phyloP scores from a whole-genome alignment of 1,284 basidiomycete genomes.

The Phlebopus sp. region DNA sequence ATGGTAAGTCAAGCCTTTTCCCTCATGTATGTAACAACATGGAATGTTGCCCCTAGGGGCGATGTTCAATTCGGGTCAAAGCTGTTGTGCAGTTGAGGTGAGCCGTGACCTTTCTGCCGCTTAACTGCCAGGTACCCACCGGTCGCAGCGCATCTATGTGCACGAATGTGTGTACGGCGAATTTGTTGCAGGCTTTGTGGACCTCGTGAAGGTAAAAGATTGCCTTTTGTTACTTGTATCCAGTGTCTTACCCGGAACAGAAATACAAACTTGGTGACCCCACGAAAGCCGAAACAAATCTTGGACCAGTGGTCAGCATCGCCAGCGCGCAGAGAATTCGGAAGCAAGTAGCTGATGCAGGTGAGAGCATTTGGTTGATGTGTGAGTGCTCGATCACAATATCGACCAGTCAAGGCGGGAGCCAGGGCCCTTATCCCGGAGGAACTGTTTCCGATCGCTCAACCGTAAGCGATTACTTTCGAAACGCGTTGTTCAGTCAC shows the following conservation, averaged over 20 bases:
- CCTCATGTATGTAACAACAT: not conserved
- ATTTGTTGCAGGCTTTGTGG: conserved; percentile 78
- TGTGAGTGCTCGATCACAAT: not conserved
- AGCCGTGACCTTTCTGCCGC: conserved; percentile 8
- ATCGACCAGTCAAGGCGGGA: conserved; percentile 61
- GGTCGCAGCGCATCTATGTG: conserved; percentile 84
- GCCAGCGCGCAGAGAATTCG: conserved; percentile 82
- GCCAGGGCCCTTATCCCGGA: conserved; percentile 78
- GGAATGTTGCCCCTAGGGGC: conserved; percentile 50
- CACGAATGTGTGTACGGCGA: conserved; percentile 79
- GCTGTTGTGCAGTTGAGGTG: conserved; percentile 84
- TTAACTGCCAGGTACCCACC: not conserved
- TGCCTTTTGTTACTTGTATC: not conserved
- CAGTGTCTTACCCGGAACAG: conserved; percentile 33
- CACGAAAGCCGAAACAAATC: conserved; percentile 64
- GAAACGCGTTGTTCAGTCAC: not conserved
- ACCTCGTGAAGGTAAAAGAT: conserved; percentile 61
- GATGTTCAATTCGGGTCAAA: conserved; percentile 95
- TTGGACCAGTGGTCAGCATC: conserved; percentile 90
- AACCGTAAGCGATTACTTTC: conserved; percentile 44
- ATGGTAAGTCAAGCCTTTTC: conserved; percentile 51
- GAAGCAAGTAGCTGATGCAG: conserved; percentile 82
- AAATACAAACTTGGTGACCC: conserved; percentile 87
- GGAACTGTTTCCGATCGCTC: conserved; percentile 61
- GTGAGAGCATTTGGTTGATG: conserved; percentile 35